phyloP scores from a whole-genome alignment of 148 eudicot genomes.

The Talinum fruticosum region DNA sequence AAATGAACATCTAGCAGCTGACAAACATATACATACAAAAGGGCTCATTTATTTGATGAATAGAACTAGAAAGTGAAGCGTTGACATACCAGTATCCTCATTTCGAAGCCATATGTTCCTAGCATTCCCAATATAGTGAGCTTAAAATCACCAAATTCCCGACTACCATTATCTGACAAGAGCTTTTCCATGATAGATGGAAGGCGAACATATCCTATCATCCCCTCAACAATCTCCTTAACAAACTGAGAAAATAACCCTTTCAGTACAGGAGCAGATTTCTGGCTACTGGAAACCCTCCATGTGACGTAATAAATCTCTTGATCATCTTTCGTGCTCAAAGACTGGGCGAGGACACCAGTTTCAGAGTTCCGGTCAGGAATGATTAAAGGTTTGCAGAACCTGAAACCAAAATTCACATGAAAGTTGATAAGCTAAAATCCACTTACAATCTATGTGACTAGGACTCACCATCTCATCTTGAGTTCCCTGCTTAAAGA shows the following conservation, averaged over 20 bases:
- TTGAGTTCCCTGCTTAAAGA: background rate
- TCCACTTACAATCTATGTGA: background rate
- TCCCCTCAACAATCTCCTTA: constrained; percentile 92
- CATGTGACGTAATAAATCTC: constrained; percentile 42
- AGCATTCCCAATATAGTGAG: constrained; percentile 91
- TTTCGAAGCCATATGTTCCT: constrained; percentile 91
- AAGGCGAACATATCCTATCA: constrained; percentile 87
- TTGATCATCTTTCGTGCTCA: constrained; percentile 30
- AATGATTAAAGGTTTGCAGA: constrained; percentile 67
- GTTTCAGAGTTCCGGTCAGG: constrained; percentile 33
- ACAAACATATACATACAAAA: background rate
- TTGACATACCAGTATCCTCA: constrained; percentile 70
- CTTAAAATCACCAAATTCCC: constrained; percentile 97
- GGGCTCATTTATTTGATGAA: background rate
- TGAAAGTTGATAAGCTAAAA: background rate
- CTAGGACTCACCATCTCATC: background rate
- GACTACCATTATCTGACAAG: constrained; percentile 78
- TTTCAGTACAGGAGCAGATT: constrained; percentile 61
- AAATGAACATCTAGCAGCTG: background rate
- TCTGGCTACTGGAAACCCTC: constrained; percentile 48
- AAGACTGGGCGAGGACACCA: constrained; percentile 31
- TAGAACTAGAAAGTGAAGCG: background rate
- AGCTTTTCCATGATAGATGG: constrained; percentile 85
- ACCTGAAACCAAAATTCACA: constrained; percentile 44
- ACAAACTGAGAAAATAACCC: constrained; percentile 66